Evolutionary conservation across 768 basidiomycete genomes (phyloP).

Genomic region (Collybia mongolica): DNA sequence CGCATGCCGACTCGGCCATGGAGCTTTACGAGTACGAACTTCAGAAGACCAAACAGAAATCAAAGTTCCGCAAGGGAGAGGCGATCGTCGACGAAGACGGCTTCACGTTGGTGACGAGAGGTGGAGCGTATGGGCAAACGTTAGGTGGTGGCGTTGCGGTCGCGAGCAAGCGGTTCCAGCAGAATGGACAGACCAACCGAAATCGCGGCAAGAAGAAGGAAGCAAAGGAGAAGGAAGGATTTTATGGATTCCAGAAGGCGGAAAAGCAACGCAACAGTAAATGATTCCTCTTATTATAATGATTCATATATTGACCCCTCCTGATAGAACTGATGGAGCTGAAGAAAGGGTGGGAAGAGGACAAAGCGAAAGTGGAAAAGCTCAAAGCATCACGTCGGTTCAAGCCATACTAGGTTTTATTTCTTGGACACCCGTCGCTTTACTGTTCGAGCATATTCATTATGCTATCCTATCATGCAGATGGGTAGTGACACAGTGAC

Average conservation of each 20-base stretch:
- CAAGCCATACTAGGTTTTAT: constrained; percentile 70
- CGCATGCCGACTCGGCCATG: constrained; percentile 80
- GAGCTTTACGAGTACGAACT: constrained; percentile 73
- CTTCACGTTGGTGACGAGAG: constrained; percentile 91
- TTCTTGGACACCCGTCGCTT: too few relatives aligned
- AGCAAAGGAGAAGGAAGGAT: constrained; percentile 68
- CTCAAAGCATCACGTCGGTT: constrained; percentile 78
- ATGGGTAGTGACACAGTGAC: too few relatives aligned
- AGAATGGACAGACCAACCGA: constrained; percentile 52
- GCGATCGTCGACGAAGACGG: constrained; percentile 93
- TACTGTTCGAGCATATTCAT: too few relatives aligned
- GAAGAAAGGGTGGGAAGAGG: constrained; percentile 83
- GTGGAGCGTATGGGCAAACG: constrained; percentile 87
- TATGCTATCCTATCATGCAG: too few relatives aligned
- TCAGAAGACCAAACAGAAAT: constrained; percentile 57
- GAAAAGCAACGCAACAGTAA: constrained; percentile 86
- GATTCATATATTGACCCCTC: constrained; percentile 4
- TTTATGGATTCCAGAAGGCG: constrained; percentile 90
- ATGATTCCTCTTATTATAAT: not conserved
- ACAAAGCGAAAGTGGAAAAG: constrained; percentile 82
- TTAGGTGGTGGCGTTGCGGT: constrained; percentile 75
- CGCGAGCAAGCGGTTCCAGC: constrained; percentile 65
- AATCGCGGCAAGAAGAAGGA: constrained; percentile 51
- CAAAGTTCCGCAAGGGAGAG: constrained; percentile 77
- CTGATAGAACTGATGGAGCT: constrained; percentile 65